Evolutionary conservation across 2,329 filamentous ascomycete genomes (phyloP).

Genomic region (Pseudocercospora musae): DNA sequence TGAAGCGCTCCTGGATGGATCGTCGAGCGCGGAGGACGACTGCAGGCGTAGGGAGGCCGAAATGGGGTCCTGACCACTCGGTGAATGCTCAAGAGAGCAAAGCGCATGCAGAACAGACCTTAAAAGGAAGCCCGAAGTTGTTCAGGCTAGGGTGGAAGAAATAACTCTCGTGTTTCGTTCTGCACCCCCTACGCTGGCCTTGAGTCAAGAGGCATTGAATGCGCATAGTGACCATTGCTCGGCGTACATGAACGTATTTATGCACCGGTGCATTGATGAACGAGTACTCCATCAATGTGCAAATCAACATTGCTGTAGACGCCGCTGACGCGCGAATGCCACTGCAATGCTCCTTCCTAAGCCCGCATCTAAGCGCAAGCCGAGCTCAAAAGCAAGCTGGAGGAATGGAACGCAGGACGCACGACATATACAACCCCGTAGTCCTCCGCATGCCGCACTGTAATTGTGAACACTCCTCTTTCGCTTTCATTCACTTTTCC

Average conservation of each 20-base stretch:
- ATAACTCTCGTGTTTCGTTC: neutral
- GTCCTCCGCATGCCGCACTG: neutral
- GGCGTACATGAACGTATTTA: neutral
- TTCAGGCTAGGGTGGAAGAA: neutral
- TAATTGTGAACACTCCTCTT: neutral
- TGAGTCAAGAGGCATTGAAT: neutral
- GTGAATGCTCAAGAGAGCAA: neutral
- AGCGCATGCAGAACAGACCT: neutral
- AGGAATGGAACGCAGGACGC: neutral
- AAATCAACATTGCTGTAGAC: neutral
- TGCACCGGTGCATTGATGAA: neutral
- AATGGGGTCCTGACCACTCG: neutral
- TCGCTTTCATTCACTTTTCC: neutral
- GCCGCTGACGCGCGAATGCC: neutral
- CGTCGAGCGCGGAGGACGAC: neutral
- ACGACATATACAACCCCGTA: constrained; percentile 2
- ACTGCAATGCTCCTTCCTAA: neutral
- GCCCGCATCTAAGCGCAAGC: constrained; percentile 4
- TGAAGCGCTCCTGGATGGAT: neutral
- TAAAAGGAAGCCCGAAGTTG: neutral
- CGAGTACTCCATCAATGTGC: neutral
- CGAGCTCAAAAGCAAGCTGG: neutral
- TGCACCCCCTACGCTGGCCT: neutral
- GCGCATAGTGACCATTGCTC: neutral
- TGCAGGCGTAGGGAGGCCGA: neutral